phyloP scores from a whole-genome alignment of 2,329 filamentous ascomycete species.

The Cryphonectria carpinicola region DNA sequence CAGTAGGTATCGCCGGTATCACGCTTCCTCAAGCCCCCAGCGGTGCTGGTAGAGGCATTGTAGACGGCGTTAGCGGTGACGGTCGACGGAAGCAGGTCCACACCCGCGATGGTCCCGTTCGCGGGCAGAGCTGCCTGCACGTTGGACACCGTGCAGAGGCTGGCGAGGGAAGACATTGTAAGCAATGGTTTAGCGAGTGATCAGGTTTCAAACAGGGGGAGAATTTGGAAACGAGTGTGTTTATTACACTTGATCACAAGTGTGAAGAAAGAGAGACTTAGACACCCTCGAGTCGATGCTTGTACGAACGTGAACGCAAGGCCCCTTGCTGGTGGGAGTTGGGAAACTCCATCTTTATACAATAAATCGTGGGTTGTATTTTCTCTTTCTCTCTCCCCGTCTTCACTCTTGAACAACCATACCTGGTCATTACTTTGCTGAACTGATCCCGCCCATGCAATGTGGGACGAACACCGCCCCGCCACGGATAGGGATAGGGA shows the following conservation, averaged over 20 bases:
- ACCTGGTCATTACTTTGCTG: not conserved
- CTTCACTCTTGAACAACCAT: not conserved
- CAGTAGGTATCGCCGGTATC: constrained; percentile 39
- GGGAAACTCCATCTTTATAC: not conserved
- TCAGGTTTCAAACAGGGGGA: not conserved
- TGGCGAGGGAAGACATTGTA: constrained; percentile 38
- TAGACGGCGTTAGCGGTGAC: constrained; percentile 45
- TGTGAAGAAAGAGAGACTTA: not conserved
- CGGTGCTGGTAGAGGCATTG: constrained; percentile 36
- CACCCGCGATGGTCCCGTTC: constrained; percentile 46
- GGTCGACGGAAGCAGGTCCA: constrained; percentile 45
- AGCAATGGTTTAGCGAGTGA: constrained; percentile 1
- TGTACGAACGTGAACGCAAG: not conserved
- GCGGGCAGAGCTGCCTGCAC: constrained; percentile 47
- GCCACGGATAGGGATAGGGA: not conserved
- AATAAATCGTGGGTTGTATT: not conserved
- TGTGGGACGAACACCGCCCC: constrained; percentile 1
- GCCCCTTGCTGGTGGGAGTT: not conserved
- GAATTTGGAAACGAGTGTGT: not conserved
- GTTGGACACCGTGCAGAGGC: constrained; percentile 47
- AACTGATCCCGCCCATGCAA: not conserved
- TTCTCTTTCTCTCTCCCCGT: not conserved
- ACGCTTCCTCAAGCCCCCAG: constrained; percentile 29
- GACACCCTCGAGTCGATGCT: not conserved
- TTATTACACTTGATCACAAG: not conserved